Conservation (phyloP, 306 rosid genomes). For the Medicago lupulina region DNA sequence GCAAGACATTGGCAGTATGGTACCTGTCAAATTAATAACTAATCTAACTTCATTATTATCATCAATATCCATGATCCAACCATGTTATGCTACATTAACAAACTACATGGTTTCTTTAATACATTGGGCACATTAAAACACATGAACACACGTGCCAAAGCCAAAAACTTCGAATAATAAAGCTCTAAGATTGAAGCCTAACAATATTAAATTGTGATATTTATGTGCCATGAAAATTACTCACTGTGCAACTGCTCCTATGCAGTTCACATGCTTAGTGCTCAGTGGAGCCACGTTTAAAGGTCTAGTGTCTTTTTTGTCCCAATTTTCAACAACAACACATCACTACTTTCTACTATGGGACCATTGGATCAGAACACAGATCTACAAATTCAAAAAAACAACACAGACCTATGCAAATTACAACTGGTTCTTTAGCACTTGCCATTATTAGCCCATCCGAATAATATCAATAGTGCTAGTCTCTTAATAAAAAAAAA, state of each 20-base stretch:
- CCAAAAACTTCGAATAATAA: constrained; percentile 4
- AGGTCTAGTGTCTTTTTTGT: constrained; percentile 32
- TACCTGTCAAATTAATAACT: neutral
- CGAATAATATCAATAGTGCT: neutral
- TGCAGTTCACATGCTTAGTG: constrained; percentile 45
- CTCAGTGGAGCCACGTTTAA: constrained; percentile 44
- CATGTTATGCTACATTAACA: neutral
- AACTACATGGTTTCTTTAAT: neutral
- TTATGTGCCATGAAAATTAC: neutral
- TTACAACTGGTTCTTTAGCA: constrained; percentile 35
- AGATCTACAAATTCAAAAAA: constrained; percentile 18
- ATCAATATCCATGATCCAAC: neutral
- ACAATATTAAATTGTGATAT: neutral
- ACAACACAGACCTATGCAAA: constrained; percentile 1
- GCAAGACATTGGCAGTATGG: neutral
- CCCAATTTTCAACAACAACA: neutral
- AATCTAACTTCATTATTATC: neutral
- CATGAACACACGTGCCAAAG: constrained; percentile 37
- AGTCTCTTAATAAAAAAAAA: no score
- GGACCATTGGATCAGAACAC: constrained; percentile 35
- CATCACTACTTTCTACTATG: constrained; percentile 17
- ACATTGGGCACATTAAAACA: neutral
- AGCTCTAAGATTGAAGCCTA: neutral
- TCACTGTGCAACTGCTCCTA: neutral
- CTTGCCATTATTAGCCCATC: constrained; percentile 14